Base-by-base conservation (phyloP, 306 rosid genomes). In the Glycine tomentella region DNA sequence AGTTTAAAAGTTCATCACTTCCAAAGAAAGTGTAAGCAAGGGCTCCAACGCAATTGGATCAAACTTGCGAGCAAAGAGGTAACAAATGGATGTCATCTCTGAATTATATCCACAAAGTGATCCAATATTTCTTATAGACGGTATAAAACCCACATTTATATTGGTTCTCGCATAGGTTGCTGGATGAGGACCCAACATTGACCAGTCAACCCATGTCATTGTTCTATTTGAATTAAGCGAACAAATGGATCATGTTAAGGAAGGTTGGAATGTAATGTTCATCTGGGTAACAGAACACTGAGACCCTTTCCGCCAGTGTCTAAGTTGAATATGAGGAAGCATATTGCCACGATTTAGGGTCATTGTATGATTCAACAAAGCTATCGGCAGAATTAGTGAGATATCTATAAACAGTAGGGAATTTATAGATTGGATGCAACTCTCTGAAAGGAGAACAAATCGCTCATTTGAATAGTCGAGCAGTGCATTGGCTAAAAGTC, bases 251-350 rank as follows among this genome's bases (percentile, higher is more conserved):
- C 96, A 93, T 91, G 75, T 95, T 93, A 55, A 93, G 72, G 86
- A 75, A 95, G 36, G 98, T 95, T 12, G 98, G 94, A 77, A 95
- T 50, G 84, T 91, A 95, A 83, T 95, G 97, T 53, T 95, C 98
- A 55, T 95, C 99, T 0, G 99, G 99, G 83, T 92, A 92, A 84
- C 98, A n/a, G n/a, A n/a, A n/a, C n/a, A 93, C 66, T 90, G 94
- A 36, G 97, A 95, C 64, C 98, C 97, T 90, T 93, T 93, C 8
- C 98, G 81, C 98, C 99, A 95, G 20, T 95, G 92, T 76, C 59
- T 80, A 72, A 93, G 96, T 36, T 86, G 81, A 59, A 95, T 91
- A 56, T 90, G 69, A 8, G 99, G 98, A 76, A 89, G 94, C 98
- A 93, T 91, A 4, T 91, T 91, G 94, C 2, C 99, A 12, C 98